These are phyloP conservation scores for Aquilaria sinensis DNA, from an alignment of 345 rosid species.

Conservation along the genomic window DNA sequence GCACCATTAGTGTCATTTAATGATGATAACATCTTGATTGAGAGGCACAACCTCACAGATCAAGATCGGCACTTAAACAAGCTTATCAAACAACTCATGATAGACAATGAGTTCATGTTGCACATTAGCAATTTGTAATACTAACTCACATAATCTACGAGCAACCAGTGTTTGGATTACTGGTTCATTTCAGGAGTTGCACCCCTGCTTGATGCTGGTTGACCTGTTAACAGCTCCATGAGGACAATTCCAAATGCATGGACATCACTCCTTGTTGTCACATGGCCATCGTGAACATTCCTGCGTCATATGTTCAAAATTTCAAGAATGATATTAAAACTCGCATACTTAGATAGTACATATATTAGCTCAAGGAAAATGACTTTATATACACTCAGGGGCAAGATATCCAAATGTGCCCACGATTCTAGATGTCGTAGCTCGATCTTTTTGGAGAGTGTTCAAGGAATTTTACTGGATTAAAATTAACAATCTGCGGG, in stretches of 20 bases:
- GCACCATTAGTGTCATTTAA: slow-evolving; percentile 12
- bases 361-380: neutral
- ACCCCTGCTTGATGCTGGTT: slow-evolving; percentile 24
- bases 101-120: neutral
- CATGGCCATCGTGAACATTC: slow-evolving; percentile 24
- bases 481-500: slow-evolving; percentile 33
- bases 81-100: neutral
- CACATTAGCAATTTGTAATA: slow-evolving; percentile 2
- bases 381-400: slow-evolving; percentile 24
- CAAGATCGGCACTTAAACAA: neutral
- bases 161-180: slow-evolving; percentile 17
- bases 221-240: slow-evolving; percentile 30
- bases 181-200: slow-evolving; percentile 11
- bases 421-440: slow-evolving; percentile 28
- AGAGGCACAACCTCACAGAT: neutral
- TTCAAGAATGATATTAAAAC: neutral
- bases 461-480: slow-evolving; percentile 28
- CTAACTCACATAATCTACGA: slow-evolving; percentile 22
- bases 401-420: slow-evolving; percentile 41
- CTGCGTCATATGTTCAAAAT: slow-evolving; percentile 3
- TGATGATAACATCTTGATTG: slow-evolving; percentile 19
- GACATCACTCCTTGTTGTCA: slow-evolving; percentile 25
- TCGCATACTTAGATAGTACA: too few relatives aligned
- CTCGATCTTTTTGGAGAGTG: slow-evolving; percentile 24
- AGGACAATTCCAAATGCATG: slow-evolving; percentile 30